These are phyloP conservation scores for Botrytis aclada DNA, from an alignment of 2,329 filamentous ascomycete species.

Conservation along the genomic window DNA sequence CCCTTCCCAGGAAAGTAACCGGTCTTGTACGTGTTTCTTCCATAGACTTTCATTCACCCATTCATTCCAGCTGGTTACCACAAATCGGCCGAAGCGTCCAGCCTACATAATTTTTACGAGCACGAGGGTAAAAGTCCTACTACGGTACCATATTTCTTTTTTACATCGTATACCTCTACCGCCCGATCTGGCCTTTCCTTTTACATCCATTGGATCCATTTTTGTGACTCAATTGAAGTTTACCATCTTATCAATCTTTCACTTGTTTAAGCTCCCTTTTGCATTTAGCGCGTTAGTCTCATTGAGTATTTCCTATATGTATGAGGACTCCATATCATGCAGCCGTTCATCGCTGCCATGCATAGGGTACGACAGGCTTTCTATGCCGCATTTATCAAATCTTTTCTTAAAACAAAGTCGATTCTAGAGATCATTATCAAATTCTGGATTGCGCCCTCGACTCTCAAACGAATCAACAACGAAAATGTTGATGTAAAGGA, in stretches of 20 bases:
- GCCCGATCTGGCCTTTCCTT: not conserved
- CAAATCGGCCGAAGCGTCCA: not conserved
- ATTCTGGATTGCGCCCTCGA: slow-evolving; percentile 48
- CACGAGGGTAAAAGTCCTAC: slow-evolving; percentile 7
- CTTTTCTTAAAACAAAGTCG: slow-evolving; percentile 57
- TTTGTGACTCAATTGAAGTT: not conserved
- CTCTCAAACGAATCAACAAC: slow-evolving; percentile 28
- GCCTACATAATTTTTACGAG: slow-evolving; percentile 9
- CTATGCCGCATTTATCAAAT: slow-evolving; percentile 53
- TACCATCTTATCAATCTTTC: not conserved
- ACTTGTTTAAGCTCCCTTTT: not conserved
- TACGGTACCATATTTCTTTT: not conserved
- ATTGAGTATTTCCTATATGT: slow-evolving; percentile 34
- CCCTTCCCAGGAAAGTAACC: not conserved
- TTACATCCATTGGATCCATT: not conserved
- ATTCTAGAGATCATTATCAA: slow-evolving; percentile 55
- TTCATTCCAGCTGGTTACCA: not conserved
- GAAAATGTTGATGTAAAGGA: slow-evolving; percentile 26
- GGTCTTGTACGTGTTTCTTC: not conserved
- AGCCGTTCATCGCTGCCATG: slow-evolving; percentile 56
- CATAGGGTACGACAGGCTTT: slow-evolving; percentile 53
- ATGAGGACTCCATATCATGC: slow-evolving; percentile 40
- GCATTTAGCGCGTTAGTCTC: slow-evolving; percentile 12
- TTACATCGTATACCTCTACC: not conserved
- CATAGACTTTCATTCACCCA: not conserved